Conservation (phyloP, 129 eudicot genomes). For the Ambrosia artemisiifolia region DNA sequence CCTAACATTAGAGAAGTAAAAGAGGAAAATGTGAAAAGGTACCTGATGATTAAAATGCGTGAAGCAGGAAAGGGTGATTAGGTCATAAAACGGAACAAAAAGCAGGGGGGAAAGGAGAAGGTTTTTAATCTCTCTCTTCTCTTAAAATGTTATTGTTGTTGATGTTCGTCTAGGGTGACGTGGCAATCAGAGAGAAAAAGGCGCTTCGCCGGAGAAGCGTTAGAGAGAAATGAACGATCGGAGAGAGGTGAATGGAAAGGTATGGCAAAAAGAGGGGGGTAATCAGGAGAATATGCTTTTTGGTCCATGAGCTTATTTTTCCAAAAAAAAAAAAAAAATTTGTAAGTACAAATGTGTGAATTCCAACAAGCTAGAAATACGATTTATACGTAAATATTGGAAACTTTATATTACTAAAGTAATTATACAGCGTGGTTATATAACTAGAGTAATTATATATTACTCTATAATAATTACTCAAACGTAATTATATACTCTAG, state of each 20-base stretch:
- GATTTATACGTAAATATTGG: too few species aligned
- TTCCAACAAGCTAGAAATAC: too few species aligned
- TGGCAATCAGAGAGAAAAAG: constrained; percentile 20
- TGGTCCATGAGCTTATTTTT: neutral
- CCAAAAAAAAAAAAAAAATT: neutral
- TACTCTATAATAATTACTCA: too few species aligned
- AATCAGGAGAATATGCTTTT: neutral
- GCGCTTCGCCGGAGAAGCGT: constrained; percentile 36
- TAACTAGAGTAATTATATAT: too few species aligned
- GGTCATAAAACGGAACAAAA: constrained; percentile 14
- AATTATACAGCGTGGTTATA: too few species aligned
- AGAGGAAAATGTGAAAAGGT: neutral
- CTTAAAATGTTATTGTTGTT: neutral
- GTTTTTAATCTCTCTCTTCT: constrained; percentile 5
- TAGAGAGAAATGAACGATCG: constrained; percentile 12
- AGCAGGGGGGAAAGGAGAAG: neutral
- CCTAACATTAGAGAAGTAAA: neutral
- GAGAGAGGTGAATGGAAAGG: neutral
- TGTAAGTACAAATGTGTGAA: too few species aligned
- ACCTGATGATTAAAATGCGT: constrained; percentile 22
- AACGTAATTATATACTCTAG: too few species aligned
- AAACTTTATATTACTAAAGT: too few species aligned
- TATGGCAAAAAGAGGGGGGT: neutral
- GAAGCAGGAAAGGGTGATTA: constrained; percentile 12
- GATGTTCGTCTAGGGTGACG: neutral